Base-by-base conservation (phyloP, 352 stramenopile species). In the Globisporangium parvum region DNA sequence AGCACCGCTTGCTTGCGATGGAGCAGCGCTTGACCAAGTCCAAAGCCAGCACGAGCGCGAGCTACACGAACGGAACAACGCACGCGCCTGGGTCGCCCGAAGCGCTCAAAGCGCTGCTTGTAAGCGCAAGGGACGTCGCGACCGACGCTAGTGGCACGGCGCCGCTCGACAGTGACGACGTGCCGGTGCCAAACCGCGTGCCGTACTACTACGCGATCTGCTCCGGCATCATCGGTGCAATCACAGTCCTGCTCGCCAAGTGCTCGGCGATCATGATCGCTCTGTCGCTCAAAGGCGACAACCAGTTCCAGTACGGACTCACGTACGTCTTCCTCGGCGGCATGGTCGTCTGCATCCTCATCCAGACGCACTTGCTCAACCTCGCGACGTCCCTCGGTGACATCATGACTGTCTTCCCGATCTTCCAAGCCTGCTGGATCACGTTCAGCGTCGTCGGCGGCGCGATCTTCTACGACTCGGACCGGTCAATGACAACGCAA, bases 341-440 rank as follows among this genome's bases (percentile, higher is more conserved):
- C 53, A 95, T 95, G 78, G 80, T 95, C 47, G 70, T 88, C 42
- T 92, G 76, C 53, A 89, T 95, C 56, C 69, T 95, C 21, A 71
- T 93, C 41, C 85, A 95, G 59, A 95, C 85, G 31, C 83, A 95
- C 53, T 87, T 95, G 58, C 75, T 95, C 52, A 95, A 95, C 58
- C 79, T 92, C 67, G 85, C 85, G 6, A 95, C 81, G 45, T 57
- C 83, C 12, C 57, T 93, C 45, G 85, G 85, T 15, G 81, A 95
- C 59, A 92, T 90, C 65, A 93, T 95, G 83, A 95, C 83, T 14
- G 85, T 95, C 39, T 95, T 91, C 53, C 85, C 85, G 20, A 91
- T 89, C 62, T 95, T 95, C 58, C 85, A 95, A 57, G 80, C 83
- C 33, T 91, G 74, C 55, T 95, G 85, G 85, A 95, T 95, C 59